Evolutionary conservation across 371 early-diverging fungal species (phyloP).

Genomic region (Mucor sp.): DNA sequence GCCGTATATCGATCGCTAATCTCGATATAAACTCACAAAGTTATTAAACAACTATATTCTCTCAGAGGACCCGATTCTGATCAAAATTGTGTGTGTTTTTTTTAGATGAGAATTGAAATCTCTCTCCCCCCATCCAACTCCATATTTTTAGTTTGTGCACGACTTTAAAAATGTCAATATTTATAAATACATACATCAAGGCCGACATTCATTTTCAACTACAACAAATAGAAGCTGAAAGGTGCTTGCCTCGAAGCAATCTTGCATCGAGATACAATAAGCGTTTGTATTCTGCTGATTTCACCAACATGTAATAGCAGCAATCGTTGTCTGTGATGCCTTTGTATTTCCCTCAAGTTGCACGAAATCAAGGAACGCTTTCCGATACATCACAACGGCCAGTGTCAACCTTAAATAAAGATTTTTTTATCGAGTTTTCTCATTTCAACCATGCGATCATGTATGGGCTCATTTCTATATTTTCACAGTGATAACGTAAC

Average conservation of each 20-base stretch:
- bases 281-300: too few relatives aligned
- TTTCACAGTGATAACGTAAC: neutral
- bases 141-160: neutral
- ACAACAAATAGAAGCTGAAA: neutral
- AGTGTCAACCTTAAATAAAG: neutral
- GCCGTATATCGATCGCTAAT: too few relatives aligned
- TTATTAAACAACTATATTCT: too few relatives aligned
- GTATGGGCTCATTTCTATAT: neutral
- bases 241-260: too few relatives aligned
- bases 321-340: too few relatives aligned
- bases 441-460: neutral
- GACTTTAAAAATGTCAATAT: neutral
- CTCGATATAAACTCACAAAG: too few relatives aligned
- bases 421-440: neutral
- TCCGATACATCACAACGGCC: neutral
- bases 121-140: too few relatives aligned
- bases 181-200: neutral
- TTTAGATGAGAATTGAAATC: neutral
- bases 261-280: too few relatives aligned
- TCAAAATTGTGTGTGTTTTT: neutral
- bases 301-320: too few relatives aligned
- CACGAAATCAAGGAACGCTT: neutral
- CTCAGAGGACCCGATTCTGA: too few relatives aligned
- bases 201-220: too few relatives aligned
- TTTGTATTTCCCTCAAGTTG: neutral